Evolutionary conservation across 805 yeast genomes (phyloP), one percentile per base, ranked within the genome.

Genomic region (Myxozyma neglecta): DNA sequence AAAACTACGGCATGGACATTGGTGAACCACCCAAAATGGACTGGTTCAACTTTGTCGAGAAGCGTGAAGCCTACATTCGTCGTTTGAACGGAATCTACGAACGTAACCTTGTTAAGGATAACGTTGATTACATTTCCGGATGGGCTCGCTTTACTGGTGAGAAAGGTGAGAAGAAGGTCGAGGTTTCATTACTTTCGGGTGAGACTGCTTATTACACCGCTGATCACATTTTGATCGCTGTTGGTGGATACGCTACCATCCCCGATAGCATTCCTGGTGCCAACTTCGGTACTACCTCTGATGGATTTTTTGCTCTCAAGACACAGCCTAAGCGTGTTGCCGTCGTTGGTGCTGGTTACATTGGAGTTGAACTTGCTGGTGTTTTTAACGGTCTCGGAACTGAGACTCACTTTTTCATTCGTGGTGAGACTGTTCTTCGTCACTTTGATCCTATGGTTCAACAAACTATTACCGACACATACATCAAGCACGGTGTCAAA

Each of bases 261-360:
- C 96, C 97, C 39, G 79, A 79, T 2, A 73, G 78, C 32, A 84
- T 91, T 53, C 87, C 86, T 58, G 98, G 98, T 54, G 84, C 86
- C 53, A 94, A 91, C 71, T 79, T 81, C 61, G 97, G 97, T 61
- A 86, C 85, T 63, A 85, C 88, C 56, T 90, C 97, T 20, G 96
- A 94, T 74, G 97, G 97, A 0, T 94, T 94, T 74, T 94, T 94
- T 72, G 83, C 83, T 66, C 79, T 94, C 68, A 86, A 83, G 63
- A 72, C 77, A 53, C 97, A 92, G 77, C 99, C 99, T 55, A 87
- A 90, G 76, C 82, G 86, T 53, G 98, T 93, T 35, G 98, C 96
- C 1, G 81, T 94, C 64, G 97, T 94, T 11, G 99, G 99, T 70
- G 97, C 97, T 43, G 99, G 99, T 48, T 94, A 94, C 78, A 94